Percentiles rank a stretch among this genome's conserved stretches.
Conservation (phyloP, 768 basidiomycete genomes). For the Suillus tomentosus region DNA sequence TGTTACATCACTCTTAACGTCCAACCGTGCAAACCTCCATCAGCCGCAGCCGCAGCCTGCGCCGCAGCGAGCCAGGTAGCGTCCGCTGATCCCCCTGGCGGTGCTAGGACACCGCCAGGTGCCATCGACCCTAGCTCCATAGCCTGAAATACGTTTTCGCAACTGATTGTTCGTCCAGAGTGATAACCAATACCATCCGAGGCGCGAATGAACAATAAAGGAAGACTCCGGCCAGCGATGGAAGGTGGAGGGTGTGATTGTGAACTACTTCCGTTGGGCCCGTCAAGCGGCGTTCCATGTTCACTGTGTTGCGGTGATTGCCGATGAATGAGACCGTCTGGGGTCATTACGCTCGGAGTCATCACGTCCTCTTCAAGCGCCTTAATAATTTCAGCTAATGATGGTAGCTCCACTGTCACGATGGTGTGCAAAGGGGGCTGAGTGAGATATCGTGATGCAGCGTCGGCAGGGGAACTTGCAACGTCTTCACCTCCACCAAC, state of each 20-base stretch:
- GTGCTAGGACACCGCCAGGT: conserved; percentile 45
- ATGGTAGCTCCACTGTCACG: conserved; percentile 85
- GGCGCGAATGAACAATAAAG: conserved; percentile 78
- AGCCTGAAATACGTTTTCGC: conserved; percentile 76
- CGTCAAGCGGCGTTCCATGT: conserved; percentile 36
- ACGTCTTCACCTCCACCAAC: conserved; percentile 25
- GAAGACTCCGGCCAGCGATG: conserved; percentile 71
- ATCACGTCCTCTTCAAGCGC: conserved; percentile 73
- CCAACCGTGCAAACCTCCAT: conserved; percentile 75
- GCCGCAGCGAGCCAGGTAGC: conserved; percentile 75
- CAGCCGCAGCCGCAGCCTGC: conserved; percentile 64
- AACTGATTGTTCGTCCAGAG: conserved; percentile 81
- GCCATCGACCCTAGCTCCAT: conserved; percentile 61
- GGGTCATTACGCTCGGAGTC: conserved; percentile 37
- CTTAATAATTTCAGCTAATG: conserved; percentile 71
- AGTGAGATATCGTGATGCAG: conserved; percentile 50
- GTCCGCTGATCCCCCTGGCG: conserved; percentile 51
- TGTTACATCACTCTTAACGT: conserved; percentile 74
- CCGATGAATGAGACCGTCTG: conserved; percentile 33
- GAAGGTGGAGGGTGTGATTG: conserved; percentile 43
- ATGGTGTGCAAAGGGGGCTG: conserved; percentile 69
- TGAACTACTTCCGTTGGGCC: conserved; percentile 23
- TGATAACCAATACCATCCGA: conserved; percentile 89
- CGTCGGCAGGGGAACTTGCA: conserved; percentile 20
- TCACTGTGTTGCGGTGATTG: conserved; percentile 32